Conservation (phyloP, 192 early-diverging fungal species). For the Backusella tuberculispora region DNA sequence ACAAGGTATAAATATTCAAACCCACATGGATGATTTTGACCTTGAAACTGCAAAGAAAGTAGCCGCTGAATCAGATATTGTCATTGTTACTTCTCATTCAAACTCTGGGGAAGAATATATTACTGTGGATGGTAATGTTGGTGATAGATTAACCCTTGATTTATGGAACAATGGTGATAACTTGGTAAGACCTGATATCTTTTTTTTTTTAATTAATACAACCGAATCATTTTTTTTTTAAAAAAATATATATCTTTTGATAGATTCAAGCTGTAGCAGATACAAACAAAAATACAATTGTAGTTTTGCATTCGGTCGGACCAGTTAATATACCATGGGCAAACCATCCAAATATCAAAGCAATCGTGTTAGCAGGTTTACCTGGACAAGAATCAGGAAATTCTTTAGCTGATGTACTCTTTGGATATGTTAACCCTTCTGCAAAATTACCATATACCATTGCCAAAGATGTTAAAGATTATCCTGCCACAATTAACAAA, state of each 20-base stretch:
- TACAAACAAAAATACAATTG: constrained; percentile 55
- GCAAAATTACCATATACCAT: constrained; percentile 68
- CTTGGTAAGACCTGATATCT: constrained; percentile 41
- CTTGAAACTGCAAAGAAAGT: constrained; percentile 18
- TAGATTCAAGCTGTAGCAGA: constrained; percentile 54
- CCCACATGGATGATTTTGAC: constrained; percentile 17
- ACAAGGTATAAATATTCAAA: constrained; percentile 18
- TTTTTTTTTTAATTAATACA: background rate
- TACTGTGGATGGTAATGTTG: constrained; percentile 54
- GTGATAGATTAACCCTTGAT: constrained; percentile 58
- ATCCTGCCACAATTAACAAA: constrained; percentile 34
- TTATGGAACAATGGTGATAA: constrained; percentile 62
- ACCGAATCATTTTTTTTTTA: background rate
- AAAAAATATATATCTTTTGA: background rate
- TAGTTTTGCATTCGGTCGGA: constrained; percentile 62
- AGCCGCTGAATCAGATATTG: constrained; percentile 48
- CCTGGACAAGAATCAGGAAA: constrained; percentile 74
- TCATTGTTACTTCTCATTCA: constrained; percentile 44
- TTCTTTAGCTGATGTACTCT: constrained; percentile 67
- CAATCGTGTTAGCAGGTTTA: constrained; percentile 57
- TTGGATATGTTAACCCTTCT: constrained; percentile 67
- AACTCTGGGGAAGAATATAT: constrained; percentile 41
- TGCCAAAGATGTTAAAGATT: constrained; percentile 45
- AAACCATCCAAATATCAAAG: constrained; percentile 63
- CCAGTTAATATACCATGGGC: constrained; percentile 63